These are phyloP conservation scores for Hanseniaspora taiwanica DNA, from an alignment of 805 yeast species.

Conservation along the genomic window DNA sequence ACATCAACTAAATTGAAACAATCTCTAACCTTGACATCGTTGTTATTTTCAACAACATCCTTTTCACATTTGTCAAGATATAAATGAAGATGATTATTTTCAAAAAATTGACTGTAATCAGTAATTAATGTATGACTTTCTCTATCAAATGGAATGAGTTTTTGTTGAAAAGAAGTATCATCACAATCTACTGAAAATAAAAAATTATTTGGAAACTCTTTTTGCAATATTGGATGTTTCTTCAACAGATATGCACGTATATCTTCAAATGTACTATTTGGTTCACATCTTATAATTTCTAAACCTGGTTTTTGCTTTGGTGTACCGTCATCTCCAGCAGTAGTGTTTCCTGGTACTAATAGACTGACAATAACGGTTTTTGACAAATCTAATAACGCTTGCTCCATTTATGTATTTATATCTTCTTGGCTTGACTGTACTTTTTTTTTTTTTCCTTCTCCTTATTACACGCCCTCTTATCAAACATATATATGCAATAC, in stretches of 20 bases:
- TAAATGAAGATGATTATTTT: no score
- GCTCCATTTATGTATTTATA: neutral
- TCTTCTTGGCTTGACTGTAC: neutral
- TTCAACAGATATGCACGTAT: neutral
- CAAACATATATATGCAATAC: no score
- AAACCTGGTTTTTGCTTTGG: no score
- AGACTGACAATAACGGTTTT: neutral
- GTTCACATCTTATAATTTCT: neutral
- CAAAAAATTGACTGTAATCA: no score
- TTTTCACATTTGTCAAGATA: neutral
- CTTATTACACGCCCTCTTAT: no score
- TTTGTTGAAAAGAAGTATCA: neutral
- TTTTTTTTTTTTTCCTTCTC: no score
- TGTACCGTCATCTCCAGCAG: neutral
- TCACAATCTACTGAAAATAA: neutral
- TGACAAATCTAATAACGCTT: neutral
- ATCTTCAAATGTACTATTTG: neutral
- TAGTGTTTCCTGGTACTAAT: neutral
- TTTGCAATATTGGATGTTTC: neutral
- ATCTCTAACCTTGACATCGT: conserved; percentile 4
- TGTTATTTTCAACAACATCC: conserved; percentile 8
- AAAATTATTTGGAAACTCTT: neutral
- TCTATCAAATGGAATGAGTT: neutral
- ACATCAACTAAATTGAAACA: conserved; percentile 11
- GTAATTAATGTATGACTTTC: no score